phyloP scores from a whole-genome alignment of 2,329 filamentous ascomycete species.

The Talaromyces sp. region DNA sequence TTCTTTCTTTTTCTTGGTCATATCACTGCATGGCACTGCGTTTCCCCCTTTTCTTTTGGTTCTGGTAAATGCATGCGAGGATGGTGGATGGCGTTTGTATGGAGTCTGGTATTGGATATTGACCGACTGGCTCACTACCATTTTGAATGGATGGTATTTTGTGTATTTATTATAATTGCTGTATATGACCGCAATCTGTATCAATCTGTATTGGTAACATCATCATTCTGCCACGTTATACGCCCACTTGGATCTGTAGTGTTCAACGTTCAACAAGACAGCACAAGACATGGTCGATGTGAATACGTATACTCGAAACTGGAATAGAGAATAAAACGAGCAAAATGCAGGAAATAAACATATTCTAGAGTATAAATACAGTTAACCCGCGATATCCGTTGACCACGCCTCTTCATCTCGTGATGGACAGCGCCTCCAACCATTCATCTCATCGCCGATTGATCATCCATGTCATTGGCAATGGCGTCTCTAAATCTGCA shows the following conservation, averaged over 20 bases:
- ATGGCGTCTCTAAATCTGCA: background rate
- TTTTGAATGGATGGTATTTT: background rate
- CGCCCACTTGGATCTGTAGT: no score
- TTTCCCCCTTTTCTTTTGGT: background rate
- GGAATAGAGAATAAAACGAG: background rate
- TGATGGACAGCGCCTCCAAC: background rate
- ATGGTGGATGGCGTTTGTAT: conserved; percentile 5
- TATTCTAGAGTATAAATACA: conserved; percentile 11
- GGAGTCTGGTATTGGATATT: background rate
- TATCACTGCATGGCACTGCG: conserved; percentile 5
- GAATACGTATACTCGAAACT: background rate
- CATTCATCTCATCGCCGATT: background rate
- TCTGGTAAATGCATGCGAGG: background rate
- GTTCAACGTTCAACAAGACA: background rate
- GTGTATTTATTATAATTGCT: background rate
- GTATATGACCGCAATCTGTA: background rate
- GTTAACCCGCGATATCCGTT: background rate
- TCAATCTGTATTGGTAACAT: background rate
- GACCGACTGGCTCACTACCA: background rate
- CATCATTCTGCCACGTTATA: no score
- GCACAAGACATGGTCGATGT: background rate
- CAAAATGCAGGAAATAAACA: background rate
- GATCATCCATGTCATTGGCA: background rate
- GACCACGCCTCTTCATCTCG: background rate
- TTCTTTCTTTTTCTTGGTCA: background rate